phyloP scores from a whole-genome alignment of 257 asterid genomes.

The Gynochthodes officinalis region DNA sequence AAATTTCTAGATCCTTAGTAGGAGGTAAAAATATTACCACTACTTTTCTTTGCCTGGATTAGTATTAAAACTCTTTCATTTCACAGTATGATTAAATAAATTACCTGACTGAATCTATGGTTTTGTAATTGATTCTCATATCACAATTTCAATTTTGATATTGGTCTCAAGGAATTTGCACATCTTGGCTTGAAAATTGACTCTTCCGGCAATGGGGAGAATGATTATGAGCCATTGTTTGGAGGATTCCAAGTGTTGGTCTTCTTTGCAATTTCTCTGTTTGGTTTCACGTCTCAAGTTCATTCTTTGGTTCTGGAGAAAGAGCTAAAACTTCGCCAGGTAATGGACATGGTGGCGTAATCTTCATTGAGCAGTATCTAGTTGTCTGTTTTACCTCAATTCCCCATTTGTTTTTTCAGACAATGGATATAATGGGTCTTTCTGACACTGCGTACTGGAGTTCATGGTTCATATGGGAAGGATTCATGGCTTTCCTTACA shows the following conservation, averaged over 20 bases:
- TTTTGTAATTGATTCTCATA: slow-evolving; percentile 18
- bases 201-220: neutral
- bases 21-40: slow-evolving; percentile 29
- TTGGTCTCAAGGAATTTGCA: slow-evolving; percentile 38
- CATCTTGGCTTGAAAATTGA: slow-evolving; percentile 19
- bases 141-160: slow-evolving; percentile 29
- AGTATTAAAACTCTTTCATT: neutral
- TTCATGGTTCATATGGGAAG: slow-evolving; percentile 44
- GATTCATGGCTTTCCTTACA: slow-evolving; percentile 31
- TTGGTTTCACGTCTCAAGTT: slow-evolving; percentile 35
- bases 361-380: neutral
- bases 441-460: slow-evolving; percentile 44
- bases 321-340: slow-evolving; percentile 53
- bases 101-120: neutral
- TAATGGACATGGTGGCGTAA: slow-evolving; percentile 4
- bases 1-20: slow-evolving; percentile 33
- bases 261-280: slow-evolving; percentile 32
- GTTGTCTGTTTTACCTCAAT: neutral
- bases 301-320: slow-evolving; percentile 38
- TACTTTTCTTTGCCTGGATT: neutral
- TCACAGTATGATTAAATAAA: neutral
- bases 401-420: slow-evolving; percentile 22
- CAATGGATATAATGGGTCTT: slow-evolving; percentile 45
- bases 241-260: slow-evolving; percentile 12
- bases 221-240: too few species aligned